Base-by-base conservation (phyloP, 495 filamentous ascomycete genomes). In the Zalerion maritima region DNA sequence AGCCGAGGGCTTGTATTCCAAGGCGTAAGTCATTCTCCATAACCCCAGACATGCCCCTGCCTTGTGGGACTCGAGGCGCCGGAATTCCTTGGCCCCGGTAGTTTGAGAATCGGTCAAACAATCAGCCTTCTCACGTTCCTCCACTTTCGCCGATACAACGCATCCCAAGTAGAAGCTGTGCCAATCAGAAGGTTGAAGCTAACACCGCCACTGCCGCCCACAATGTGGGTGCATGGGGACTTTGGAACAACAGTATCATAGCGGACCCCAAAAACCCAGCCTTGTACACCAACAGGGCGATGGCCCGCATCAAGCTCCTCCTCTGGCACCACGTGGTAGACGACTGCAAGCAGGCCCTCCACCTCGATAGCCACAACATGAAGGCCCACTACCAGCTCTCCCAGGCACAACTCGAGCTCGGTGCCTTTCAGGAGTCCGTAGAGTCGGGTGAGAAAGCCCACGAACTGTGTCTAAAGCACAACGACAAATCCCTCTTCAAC, bases 301-400 rank as follows among this genome's bases (percentile, higher is more conserved):
- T 93, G 52, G 73, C 81, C 7, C 76, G 86, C 24, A 58, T 89
- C 24, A 73, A 71, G 43, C 65, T 91, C n/a, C 46, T 24, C 50
- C 60, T 63, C 42, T 85, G 73, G 66, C 64, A 79, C n/a, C 64
- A 50, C n/a, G 83, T 77, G 17, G 75, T 92, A 39, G 62, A 71
- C 21, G 89, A 94, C 54, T 86, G 85, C 40, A 49, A 75, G 14
- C 57, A 64, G 22, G 75, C 79, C 28, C 75, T 97, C 34, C 58
- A 71, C 3, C 62, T 93, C 5, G 54, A 66, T 31, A 49, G 62
- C 21, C 55, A 68, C 24, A 73, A 71, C 41, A 58, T 94, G 45
- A 97, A 97, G 57, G 85, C 79, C 8, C 70, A 71, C 54, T 86
- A 73, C 43, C 78, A 84, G 55, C 73, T 92, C 6, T 77, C 84